Conservation (phyloP, 805 yeast genomes). For the Teunomyces stri region DNA sequence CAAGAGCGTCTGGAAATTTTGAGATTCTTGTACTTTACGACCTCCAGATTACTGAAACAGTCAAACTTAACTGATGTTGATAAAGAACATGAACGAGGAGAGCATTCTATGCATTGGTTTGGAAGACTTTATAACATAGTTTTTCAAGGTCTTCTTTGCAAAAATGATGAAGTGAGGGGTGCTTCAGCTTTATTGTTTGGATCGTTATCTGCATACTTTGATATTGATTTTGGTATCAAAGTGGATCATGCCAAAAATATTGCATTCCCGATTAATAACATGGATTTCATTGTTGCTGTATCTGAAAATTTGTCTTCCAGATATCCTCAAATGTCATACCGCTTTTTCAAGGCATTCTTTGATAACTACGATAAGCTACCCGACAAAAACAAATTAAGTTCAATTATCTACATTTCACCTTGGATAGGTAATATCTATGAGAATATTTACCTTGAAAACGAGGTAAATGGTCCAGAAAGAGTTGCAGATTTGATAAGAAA, state of each 20-base stretch:
- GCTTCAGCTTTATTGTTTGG: constrained; percentile 64
- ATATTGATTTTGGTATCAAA: constrained; percentile 57
- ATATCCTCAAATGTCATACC: constrained; percentile 59
- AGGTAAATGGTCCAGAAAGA: constrained; percentile 57
- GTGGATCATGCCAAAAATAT: constrained; percentile 56
- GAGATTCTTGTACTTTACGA: constrained; percentile 65
- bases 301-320: constrained; percentile 55
- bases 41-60: constrained; percentile 48
- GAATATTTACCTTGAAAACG: constrained; percentile 53
- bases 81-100: constrained; percentile 15
- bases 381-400: constrained; percentile 34
- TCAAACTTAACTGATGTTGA: constrained; percentile 18
- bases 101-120: constrained; percentile 38
- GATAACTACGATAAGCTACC: constrained; percentile 41
- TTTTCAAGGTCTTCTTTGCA: constrained; percentile 65
- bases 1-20: constrained; percentile 56
- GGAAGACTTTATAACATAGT: constrained; percentile 64
- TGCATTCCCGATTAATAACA: constrained; percentile 66
- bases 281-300: constrained; percentile 56
- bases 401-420: constrained; percentile 57
- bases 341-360: constrained; percentile 54
- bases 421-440: constrained; percentile 71
- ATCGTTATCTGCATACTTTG: constrained; percentile 57
- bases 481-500: constrained; percentile 61
- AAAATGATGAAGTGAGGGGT: constrained; percentile 55